Evolutionary conservation across 2,329 filamentous ascomycete genomes (phyloP).

Genomic region (Colletotrichum sp.): DNA sequence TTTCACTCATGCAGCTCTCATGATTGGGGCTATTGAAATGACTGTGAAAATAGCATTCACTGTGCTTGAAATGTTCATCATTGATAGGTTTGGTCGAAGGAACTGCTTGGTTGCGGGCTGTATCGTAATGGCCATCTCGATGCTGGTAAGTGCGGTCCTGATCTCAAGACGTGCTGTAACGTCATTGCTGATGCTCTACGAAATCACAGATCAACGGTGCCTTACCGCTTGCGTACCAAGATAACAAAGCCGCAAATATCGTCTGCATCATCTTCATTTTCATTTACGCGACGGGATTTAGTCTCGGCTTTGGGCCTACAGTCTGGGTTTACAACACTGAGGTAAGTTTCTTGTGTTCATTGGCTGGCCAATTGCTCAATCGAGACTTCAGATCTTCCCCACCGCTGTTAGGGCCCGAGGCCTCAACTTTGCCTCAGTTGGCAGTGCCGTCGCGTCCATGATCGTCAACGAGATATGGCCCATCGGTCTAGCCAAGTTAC

Average conservation of each 20-base stretch:
- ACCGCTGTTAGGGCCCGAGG: constrained; percentile 61
- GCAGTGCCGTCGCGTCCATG: constrained; percentile 59
- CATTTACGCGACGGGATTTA: constrained; percentile 63
- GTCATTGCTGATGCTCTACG: not conserved
- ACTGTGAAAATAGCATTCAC: constrained; percentile 63
- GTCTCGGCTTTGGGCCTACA: constrained; percentile 60
- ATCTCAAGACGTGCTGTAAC: not conserved
- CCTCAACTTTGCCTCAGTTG: constrained; percentile 59
- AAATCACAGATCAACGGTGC: constrained; percentile 54
- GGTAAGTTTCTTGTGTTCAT: constrained; percentile 32
- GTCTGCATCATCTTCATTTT: constrained; percentile 61
- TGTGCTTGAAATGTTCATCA: constrained; percentile 60
- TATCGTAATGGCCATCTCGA: constrained; percentile 55
- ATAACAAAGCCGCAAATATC: constrained; percentile 53
- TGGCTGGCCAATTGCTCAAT: not conserved
- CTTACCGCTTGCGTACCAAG: constrained; percentile 54
- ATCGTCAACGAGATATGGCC: constrained; percentile 61
- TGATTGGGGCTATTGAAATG: constrained; percentile 61
- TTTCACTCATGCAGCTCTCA: constrained; percentile 48
- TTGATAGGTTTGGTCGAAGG: constrained; percentile 56
- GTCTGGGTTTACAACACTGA: constrained; percentile 66
- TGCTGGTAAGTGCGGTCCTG: constrained; percentile 46
- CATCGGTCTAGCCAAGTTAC: constrained; percentile 53
- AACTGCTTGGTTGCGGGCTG: constrained; percentile 54
- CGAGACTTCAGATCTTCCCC: constrained; percentile 54